phyloP scores from a whole-genome alignment of 805 yeast species.

The Candida loeiensis region DNA sequence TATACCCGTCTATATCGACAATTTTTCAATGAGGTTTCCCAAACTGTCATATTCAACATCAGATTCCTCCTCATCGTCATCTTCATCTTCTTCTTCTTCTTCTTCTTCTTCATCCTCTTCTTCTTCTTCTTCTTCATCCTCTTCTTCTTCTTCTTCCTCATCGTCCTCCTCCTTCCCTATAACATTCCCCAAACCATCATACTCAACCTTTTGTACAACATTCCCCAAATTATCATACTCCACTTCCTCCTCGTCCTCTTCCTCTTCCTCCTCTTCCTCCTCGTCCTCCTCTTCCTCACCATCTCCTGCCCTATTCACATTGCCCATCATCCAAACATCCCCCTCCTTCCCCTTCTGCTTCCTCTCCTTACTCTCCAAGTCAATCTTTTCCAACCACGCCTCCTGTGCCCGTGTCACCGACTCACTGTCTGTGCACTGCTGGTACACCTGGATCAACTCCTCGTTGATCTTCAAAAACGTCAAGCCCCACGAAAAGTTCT shows the following conservation, averaged over 20 bases:
- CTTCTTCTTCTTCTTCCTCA: constrained; percentile 15
- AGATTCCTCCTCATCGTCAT: constrained; percentile 10
- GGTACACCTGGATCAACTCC: constrained; percentile 72
- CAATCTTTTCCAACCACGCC: constrained; percentile 66
- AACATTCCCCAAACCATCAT: constrained; percentile 14
- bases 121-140: constrained; percentile 10
- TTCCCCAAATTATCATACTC: constrained; percentile 15
- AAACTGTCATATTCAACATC: constrained; percentile 19
- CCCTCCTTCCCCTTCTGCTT: constrained; percentile 48
- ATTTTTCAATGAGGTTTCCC: constrained; percentile 19
- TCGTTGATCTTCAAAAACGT: constrained; percentile 78
- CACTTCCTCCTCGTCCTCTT: constrained; percentile 14
- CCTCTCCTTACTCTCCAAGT: constrained; percentile 61
- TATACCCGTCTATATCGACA: not conserved
- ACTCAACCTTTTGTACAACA: constrained; percentile 11
- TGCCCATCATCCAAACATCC: constrained; percentile 78
- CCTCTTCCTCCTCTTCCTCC: constrained; percentile 12
- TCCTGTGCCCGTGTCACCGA: constrained; percentile 71
- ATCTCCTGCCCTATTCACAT: constrained; percentile 53
- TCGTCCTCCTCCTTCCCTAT: constrained; percentile 9
- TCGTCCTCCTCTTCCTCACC: constrained; percentile 16
- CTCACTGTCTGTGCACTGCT: constrained; percentile 74
- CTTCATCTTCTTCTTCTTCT: constrained; percentile 14
- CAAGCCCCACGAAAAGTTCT: constrained; percentile 91
- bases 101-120: constrained; percentile 13